A percentile compares a stretch with the other conserved stretches of the same genome.
phyloP scores from a whole-genome alignment of 441 rosid genomes.

The Flueggea neowawraea region DNA sequence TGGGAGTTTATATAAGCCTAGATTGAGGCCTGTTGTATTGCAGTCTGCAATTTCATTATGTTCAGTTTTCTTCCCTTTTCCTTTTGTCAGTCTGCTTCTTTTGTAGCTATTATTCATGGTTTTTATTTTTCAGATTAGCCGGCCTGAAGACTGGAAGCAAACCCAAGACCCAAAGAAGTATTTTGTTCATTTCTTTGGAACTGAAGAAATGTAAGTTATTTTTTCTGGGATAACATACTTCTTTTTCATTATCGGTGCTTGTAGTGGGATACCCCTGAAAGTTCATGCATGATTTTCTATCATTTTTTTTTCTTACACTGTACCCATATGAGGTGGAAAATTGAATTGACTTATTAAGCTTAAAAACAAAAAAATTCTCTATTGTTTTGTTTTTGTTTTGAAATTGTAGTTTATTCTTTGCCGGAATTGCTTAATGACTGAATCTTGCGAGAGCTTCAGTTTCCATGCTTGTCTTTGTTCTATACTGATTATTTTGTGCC shows the following conservation, averaged over 20 bases:
- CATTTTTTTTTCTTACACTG: too few relatives aligned
- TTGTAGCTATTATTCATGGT: constrained; percentile 7
- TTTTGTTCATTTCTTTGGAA: constrained; percentile 95
- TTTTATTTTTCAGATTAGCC: constrained; percentile 70
- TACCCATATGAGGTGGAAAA: too few relatives aligned
- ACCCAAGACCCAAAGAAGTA: constrained; percentile 81
- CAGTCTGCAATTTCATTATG: background rate
- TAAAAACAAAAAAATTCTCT: too few relatives aligned
- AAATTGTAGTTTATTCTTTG: too few relatives aligned
- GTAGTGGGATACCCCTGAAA: background rate
- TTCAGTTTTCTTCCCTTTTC: background rate
- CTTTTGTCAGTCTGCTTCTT: constrained; percentile 11
- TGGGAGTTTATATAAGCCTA: too few relatives aligned
- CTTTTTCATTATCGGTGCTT: background rate
- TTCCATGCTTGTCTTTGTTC: too few relatives aligned
- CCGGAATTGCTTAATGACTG: too few relatives aligned
- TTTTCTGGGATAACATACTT: background rate
- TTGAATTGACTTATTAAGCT: too few relatives aligned
- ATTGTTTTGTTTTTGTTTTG: too few relatives aligned
- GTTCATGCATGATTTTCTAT: background rate
- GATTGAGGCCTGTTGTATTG: too few relatives aligned
- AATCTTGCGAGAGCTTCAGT: too few relatives aligned
- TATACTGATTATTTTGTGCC: too few relatives aligned
- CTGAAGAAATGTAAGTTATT: constrained; percentile 94
- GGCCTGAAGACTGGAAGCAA: constrained; percentile 85